Conservation (phyloP, 2,329 filamentous ascomycete species). For the Pseudophaeomoniella oleicola region DNA sequence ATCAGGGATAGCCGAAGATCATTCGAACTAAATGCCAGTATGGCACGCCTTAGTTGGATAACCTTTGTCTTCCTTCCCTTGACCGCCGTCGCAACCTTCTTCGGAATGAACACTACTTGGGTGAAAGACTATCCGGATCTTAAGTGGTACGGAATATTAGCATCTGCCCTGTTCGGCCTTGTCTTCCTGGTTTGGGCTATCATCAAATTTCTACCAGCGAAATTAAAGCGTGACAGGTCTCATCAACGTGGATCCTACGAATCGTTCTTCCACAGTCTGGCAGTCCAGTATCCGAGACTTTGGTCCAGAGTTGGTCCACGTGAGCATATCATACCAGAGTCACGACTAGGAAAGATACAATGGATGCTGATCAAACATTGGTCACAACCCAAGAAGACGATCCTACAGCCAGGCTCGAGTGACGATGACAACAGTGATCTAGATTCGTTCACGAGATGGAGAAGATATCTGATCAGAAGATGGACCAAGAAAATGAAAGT, state of each 20-base stretch:
- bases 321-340: slow-evolving; percentile 23
- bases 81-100: slow-evolving; percentile 34
- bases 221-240: slow-evolving; percentile 25
- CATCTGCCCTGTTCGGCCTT: slow-evolving; percentile 28
- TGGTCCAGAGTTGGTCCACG: slow-evolving; percentile 35
- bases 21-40: slow-evolving; percentile 32
- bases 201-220: slow-evolving; percentile 30
- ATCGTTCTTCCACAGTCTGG: slow-evolving; percentile 32
- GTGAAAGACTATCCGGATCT: slow-evolving; percentile 27
- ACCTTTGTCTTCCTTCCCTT: slow-evolving; percentile 27
- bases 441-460: not conserved
- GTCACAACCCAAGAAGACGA: slow-evolving; percentile 28
- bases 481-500: not conserved
- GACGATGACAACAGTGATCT: not conserved
- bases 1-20: slow-evolving; percentile 36
- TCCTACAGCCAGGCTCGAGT: slow-evolving; percentile 6
- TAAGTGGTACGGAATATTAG: slow-evolving; percentile 34
- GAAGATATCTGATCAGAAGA: not conserved
- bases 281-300: slow-evolving; percentile 27
- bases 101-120: slow-evolving; percentile 27
- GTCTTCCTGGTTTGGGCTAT: slow-evolving; percentile 33
- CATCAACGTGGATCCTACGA: slow-evolving; percentile 36
- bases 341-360: slow-evolving; percentile 24
- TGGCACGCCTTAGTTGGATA: slow-evolving; percentile 20
- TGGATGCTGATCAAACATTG: slow-evolving; percentile 33